A percentile compares a stretch with the other conserved stretches of the same genome.
Conservation (phyloP, 306 rosid species). For the Prunus mira region DNA sequence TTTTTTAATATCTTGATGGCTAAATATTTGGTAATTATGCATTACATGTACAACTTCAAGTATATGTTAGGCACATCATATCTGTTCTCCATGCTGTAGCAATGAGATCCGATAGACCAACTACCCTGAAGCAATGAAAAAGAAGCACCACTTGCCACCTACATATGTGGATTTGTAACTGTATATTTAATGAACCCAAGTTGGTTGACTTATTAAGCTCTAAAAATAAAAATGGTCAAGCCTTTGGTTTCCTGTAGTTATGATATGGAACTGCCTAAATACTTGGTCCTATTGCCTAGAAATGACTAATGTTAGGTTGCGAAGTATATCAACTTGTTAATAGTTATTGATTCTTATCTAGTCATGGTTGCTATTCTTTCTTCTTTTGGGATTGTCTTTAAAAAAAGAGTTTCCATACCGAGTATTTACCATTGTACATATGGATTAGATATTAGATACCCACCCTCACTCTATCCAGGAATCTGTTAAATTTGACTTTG, state of each 20-base stretch:
- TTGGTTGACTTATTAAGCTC: background rate
- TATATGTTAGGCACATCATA: background rate
- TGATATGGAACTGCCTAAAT: background rate
- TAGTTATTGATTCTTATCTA: background rate
- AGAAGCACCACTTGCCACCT: background rate
- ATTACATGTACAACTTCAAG: background rate
- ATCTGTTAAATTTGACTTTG: slow-evolving; percentile 28
- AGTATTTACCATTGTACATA: background rate
- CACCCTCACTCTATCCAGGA: background rate
- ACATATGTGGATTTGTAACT: background rate
- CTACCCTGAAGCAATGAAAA: background rate
- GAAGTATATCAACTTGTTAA: background rate
- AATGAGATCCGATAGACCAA: background rate
- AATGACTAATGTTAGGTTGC: background rate
- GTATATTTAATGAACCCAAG: background rate
- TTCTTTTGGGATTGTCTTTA: too few relatives aligned
- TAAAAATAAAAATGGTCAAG: background rate
- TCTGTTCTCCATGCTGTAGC: background rate
- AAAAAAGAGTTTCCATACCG: background rate
- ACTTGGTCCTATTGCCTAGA: background rate
- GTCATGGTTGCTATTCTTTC: background rate
- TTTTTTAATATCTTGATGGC: background rate
- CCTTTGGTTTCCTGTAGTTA: background rate
- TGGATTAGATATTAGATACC: background rate
- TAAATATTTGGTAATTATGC: background rate